Evolutionary conservation across 2,329 filamentous ascomycete genomes (phyloP).

Genomic region (Simplicillium aogashimaense): DNA sequence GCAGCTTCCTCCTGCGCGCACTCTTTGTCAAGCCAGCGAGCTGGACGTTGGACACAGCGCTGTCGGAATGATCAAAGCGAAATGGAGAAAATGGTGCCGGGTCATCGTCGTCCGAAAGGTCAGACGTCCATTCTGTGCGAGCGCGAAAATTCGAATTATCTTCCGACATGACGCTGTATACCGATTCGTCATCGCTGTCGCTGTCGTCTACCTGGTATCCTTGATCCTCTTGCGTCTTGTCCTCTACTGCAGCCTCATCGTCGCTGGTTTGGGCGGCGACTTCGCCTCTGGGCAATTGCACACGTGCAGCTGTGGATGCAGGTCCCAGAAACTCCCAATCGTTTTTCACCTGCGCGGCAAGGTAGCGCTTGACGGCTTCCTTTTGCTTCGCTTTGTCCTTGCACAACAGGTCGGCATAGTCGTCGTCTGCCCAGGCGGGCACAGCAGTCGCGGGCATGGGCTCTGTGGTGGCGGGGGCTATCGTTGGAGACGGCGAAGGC

Average conservation of each 20-base stretch:
- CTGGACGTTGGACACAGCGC: constrained; percentile 31
- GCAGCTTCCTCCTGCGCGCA: constrained; percentile 43
- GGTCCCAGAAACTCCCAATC: constrained; percentile 55
- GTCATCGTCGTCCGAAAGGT: constrained; percentile 40
- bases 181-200: constrained; percentile 35
- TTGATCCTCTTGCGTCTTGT: constrained; percentile 23
- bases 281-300: background rate
- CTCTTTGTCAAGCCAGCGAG: constrained; percentile 36
- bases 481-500: background rate
- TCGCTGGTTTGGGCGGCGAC: constrained; percentile 1
- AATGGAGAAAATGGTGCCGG: constrained; percentile 32
- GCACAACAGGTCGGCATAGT: constrained; percentile 51
- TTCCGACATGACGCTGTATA: constrained; percentile 49
- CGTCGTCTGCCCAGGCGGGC: constrained; percentile 31
- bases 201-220: constrained; percentile 26
- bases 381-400: constrained; percentile 54
- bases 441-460: constrained; percentile 10
- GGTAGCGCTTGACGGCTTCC: constrained; percentile 47
- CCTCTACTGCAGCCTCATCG: constrained; percentile 12
- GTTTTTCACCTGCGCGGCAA: constrained; percentile 42
- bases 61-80: constrained; percentile 39
- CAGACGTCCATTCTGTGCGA: constrained; percentile 47
- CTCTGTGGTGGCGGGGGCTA: no score
- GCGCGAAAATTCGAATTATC: constrained; percentile 39
- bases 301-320: constrained; percentile 21